A percentile compares a stretch with the other conserved stretches of the same genome.
These are phyloP conservation scores for Hamamelis virginiana DNA, from an alignment of 164 flowering plant genomes.

Conservation along the genomic window DNA sequence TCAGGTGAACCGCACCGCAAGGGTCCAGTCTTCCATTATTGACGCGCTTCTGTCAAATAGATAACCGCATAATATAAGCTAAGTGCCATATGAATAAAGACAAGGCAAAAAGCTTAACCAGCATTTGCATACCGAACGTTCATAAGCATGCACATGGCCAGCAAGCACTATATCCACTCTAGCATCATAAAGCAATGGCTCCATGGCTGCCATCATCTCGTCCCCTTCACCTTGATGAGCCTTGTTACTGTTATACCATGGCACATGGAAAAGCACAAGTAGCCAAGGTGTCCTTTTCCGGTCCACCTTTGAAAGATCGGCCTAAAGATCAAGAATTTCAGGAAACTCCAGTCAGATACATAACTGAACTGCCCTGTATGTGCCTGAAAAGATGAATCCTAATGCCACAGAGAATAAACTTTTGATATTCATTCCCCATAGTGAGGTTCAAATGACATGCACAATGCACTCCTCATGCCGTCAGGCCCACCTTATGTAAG, in stretches of 20 bases:
- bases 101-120: neutral
- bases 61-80: conserved; percentile 4
- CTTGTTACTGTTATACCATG: conserved; percentile 91
- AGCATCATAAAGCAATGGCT: conserved; percentile 84
- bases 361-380: neutral
- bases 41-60: conserved; percentile 63
- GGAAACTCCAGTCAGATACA: neutral
- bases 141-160: conserved; percentile 99
- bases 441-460: too few species aligned
- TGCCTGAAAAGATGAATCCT: neutral
- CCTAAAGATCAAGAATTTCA: conserved; percentile 38
- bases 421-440: too few species aligned
- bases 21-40: conserved; percentile 61
- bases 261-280: conserved; percentile 86
- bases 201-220: conserved; percentile 82
- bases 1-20: conserved; percentile 89
- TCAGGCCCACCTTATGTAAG: too few species aligned
- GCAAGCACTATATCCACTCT: conserved; percentile 80
- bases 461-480: too few species aligned
- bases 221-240: conserved; percentile 96
- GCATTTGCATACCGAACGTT: conserved; percentile 67
- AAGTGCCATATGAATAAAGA: neutral
- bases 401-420: too few species aligned
- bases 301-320: conserved; percentile 81
- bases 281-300: conserved; percentile 87